A percentile compares a stretch with the other conserved stretches of the same genome.
Conservation (phyloP, 805 yeast genomes). For the Zygoascus biomembranicola region DNA sequence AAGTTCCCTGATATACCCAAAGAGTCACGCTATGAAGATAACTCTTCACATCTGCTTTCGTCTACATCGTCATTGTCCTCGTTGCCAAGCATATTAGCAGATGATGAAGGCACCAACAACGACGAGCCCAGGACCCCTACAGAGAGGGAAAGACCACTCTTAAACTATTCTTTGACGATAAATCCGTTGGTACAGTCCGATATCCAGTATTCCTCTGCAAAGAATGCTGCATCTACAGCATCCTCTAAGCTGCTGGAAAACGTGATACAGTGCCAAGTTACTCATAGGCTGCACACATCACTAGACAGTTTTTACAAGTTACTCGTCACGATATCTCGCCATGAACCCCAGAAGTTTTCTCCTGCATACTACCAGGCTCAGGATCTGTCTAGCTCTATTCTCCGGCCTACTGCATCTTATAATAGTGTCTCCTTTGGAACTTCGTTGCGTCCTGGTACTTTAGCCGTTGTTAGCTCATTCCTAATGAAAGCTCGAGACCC, state of each 20-base stretch:
- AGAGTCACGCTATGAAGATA: not conserved
- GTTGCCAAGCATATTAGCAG: not conserved
- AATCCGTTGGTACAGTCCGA: conserved; percentile 12
- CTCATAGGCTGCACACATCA: conserved; percentile 13
- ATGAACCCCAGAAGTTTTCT: conserved; percentile 15
- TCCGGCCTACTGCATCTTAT: conserved; percentile 1
- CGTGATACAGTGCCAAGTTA: conserved; percentile 13
- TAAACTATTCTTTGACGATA: conserved; percentile 6
- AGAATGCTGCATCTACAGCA: conserved; percentile 6
- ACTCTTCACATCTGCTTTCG: not conserved
- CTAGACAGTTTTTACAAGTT: conserved; percentile 5
- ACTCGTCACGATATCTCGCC: conserved; percentile 8
- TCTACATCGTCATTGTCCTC: not conserved
- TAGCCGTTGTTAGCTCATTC: conserved; percentile 26
- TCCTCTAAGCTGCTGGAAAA: conserved; percentile 11
- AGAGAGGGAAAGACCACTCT: not conserved
- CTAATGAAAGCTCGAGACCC: conserved; percentile 27
- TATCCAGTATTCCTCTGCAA: conserved; percentile 5
- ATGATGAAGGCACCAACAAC: not conserved
- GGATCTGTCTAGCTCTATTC: conserved; percentile 12
- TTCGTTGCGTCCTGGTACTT: conserved; percentile 19
- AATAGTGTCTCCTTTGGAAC: conserved; percentile 9
- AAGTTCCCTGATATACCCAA: conserved; percentile 3
- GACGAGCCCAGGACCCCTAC: not conserved
- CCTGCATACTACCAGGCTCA: conserved; percentile 14